Evolutionary conservation across 495 filamentous ascomycete species (phyloP).

Genomic region (Parachaetomium inaequale): DNA sequence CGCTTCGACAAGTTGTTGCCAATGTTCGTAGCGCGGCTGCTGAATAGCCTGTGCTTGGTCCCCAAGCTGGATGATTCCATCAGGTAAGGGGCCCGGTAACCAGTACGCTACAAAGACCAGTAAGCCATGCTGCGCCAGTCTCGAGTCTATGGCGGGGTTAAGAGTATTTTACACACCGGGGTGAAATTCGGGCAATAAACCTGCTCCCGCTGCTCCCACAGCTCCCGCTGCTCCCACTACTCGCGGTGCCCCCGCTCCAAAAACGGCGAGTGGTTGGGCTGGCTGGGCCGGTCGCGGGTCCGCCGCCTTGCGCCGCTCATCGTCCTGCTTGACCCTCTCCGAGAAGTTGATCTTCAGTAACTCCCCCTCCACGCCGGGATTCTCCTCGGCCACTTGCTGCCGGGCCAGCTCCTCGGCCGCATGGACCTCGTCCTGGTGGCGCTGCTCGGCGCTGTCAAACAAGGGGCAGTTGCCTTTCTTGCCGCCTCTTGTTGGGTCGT

Average conservation of each 20-base stretch:
- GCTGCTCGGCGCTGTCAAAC: slow-evolving; percentile 58
- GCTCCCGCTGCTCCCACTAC: too few species aligned
- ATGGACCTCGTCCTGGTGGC: slow-evolving; percentile 63
- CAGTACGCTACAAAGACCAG: background rate
- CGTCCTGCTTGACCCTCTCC: slow-evolving; percentile 48
- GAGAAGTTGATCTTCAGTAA: slow-evolving; percentile 58
- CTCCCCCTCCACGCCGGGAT: slow-evolving; percentile 57
- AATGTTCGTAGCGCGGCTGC: too few species aligned
- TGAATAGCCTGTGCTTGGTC: too few species aligned
- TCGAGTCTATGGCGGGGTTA: background rate
- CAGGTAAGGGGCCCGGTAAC: too few species aligned
- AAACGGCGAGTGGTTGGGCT: too few species aligned
- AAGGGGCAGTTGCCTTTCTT: slow-evolving; percentile 58
- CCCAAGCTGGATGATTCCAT: too few species aligned
- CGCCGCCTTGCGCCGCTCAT: slow-evolving; percentile 14
- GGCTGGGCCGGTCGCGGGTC: background rate
- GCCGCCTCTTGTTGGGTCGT: slow-evolving; percentile 44
- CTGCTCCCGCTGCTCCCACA: background rate
- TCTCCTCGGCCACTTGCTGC: slow-evolving; percentile 52
- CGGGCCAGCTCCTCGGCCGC: slow-evolving; percentile 60
- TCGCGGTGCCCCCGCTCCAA: too few species aligned
- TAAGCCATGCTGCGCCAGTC: background rate
- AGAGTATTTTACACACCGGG: background rate
- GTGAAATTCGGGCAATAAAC: background rate
- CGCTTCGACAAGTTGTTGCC: too few species aligned